These are phyloP conservation scores for Daphne laureola DNA, from an alignment of 441 rosid genomes.

Conservation along the genomic window DNA sequence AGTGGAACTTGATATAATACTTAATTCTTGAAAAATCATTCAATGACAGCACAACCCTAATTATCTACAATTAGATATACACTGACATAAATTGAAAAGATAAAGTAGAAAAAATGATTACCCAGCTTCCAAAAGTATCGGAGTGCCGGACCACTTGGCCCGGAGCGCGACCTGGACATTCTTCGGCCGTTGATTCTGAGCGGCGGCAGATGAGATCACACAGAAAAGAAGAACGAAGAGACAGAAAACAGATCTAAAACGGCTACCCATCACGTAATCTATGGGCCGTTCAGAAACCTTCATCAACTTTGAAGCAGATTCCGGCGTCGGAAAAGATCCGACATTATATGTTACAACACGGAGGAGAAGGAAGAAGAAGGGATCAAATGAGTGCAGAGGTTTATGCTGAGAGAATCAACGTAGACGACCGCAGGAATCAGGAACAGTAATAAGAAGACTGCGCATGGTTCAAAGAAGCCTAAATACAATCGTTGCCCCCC, in stretches of 20 bases:
- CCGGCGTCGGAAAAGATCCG: conserved; percentile 18
- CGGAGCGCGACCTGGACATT: conserved; percentile 88
- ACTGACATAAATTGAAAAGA: not conserved
- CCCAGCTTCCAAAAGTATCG: conserved; percentile 96
- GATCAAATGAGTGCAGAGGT: not conserved
- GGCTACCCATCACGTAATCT: conserved; percentile 33
- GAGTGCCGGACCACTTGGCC: conserved; percentile 97
- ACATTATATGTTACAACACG: conserved; percentile 15
- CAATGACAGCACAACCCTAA: too few species aligned
- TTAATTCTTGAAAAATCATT: not conserved
- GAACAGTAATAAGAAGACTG: not conserved
- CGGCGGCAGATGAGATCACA: conserved; percentile 38
- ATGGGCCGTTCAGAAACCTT: too few species aligned
- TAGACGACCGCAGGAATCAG: conserved; percentile 1
- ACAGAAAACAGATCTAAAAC: conserved; percentile 55
- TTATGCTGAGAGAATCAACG: not conserved
- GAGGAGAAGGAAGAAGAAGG: conserved; percentile 7
- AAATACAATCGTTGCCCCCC: too few species aligned
- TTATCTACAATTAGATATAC: too few species aligned
- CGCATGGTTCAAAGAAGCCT: too few species aligned
- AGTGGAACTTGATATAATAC: not conserved
- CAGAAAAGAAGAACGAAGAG: conserved; percentile 31
- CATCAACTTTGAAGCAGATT: not conserved
- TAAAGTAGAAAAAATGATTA: conserved; percentile 16
- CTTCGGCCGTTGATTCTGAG: conserved; percentile 69